Conservation (phyloP, 2,329 filamentous ascomycete species). For the Phialocephala sp. region DNA sequence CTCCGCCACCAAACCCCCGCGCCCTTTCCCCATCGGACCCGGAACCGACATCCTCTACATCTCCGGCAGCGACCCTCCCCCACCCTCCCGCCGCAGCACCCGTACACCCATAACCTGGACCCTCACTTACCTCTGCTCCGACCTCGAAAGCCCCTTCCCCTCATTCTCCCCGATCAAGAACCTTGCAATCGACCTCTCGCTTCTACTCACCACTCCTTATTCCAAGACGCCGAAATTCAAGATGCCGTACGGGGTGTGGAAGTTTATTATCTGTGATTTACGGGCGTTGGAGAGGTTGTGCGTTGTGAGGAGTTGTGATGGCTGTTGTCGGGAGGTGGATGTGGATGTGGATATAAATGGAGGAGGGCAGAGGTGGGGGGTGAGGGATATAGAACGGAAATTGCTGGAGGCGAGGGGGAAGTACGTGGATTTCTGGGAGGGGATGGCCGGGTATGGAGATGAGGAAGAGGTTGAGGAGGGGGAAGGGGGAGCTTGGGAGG, state of each 20-base stretch:
- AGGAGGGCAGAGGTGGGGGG: conserved; percentile 8
- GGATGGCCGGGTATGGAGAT: background rate
- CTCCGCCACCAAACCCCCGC: too few relatives aligned
- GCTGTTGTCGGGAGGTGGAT: too few relatives aligned
- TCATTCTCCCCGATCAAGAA: conserved; percentile 16
- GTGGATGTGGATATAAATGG: too few relatives aligned
- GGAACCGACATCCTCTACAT: conserved; percentile 27
- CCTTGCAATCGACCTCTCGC: conserved; percentile 20
- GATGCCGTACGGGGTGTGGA: conserved; percentile 20
- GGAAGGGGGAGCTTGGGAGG: conserved; percentile 8
- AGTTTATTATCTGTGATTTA: conserved; percentile 18
- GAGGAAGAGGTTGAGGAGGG: background rate
- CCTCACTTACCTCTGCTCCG: conserved; percentile 12
- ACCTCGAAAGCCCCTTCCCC: background rate
- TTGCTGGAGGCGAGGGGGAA: conserved; percentile 13
- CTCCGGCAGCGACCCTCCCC: conserved; percentile 9
- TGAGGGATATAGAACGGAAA: conserved; percentile 12
- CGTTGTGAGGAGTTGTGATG: conserved; percentile 11
- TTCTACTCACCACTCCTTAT: conserved; percentile 18
- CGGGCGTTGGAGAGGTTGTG: conserved; percentile 15
- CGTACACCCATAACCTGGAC: conserved; percentile 22
- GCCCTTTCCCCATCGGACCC: conserved; percentile 17
- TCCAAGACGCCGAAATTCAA: conserved; percentile 16
- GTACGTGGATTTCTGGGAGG: conserved; percentile 13
- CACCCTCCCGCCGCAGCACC: background rate